Evolutionary conservation across 148 eudicot genomes (phyloP).

Genomic region (Persicaria tinctoria): DNA sequence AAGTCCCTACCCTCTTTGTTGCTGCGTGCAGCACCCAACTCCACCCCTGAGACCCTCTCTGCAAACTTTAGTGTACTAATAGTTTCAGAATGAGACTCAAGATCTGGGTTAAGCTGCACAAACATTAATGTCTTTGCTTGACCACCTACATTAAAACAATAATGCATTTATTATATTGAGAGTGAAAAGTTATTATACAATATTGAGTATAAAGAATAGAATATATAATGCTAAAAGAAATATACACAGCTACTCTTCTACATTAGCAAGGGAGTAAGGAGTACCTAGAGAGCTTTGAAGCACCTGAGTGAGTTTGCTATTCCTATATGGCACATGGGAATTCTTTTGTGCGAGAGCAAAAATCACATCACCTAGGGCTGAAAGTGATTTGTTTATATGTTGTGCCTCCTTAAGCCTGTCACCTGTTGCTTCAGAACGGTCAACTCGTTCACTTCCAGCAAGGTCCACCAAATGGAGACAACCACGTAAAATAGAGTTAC

Average conservation of each 20-base stretch:
- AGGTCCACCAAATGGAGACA: slow-evolving; percentile 52
- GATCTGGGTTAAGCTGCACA: slow-evolving; percentile 96
- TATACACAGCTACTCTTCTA: background rate
- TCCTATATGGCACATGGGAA: slow-evolving; percentile 12
- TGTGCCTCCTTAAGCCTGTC: slow-evolving; percentile 18
- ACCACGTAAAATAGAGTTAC: slow-evolving; percentile 69
- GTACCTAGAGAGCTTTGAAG: slow-evolving; percentile 93
- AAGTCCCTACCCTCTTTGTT: slow-evolving; percentile 86
- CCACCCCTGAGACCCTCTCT: slow-evolving; percentile 98
- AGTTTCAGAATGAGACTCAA: slow-evolving; percentile 85
- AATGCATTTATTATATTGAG: background rate
- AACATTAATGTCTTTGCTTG: slow-evolving; percentile 98
- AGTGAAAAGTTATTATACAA: background rate
- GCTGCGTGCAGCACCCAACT: slow-evolving; percentile 93
- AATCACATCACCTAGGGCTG: slow-evolving; percentile 17
- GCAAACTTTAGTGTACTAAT: slow-evolving; percentile 92
- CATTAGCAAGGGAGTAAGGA: background rate
- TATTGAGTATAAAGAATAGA: background rate
- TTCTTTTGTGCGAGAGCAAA: slow-evolving; percentile 13
- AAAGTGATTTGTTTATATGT: slow-evolving; percentile 14
- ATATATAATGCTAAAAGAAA: background rate
- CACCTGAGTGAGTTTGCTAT: slow-evolving; percentile 89
- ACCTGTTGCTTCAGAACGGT: slow-evolving; percentile 12
- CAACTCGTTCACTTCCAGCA: slow-evolving; percentile 18
- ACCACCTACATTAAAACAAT: slow-evolving; percentile 54